phyloP scores from a whole-genome alignment of 2,329 filamentous ascomycete species.

The Coniochaeta sp. region DNA sequence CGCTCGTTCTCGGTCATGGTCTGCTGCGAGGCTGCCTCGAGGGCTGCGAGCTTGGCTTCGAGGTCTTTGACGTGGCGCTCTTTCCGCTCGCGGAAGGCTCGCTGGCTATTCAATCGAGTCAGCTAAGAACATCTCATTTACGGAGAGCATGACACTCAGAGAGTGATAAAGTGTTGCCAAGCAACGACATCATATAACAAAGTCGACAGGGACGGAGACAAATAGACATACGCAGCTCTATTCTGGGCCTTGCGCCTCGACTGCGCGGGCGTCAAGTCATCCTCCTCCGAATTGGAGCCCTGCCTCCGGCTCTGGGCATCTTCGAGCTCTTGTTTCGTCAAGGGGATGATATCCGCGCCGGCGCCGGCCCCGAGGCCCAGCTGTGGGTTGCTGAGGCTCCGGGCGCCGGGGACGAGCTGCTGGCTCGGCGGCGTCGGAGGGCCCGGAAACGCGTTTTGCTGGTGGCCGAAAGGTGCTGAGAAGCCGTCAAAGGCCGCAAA shows the following conservation, averaged over 20 bases:
- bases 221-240: conserved; percentile 49
- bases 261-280: conserved; percentile 48
- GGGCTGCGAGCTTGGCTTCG: conserved; percentile 71
- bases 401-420: conserved; percentile 9
- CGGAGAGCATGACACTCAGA: too few species aligned
- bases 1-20: conserved; percentile 79
- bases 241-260: conserved; percentile 54
- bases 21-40: conserved; percentile 66
- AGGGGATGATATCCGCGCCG: conserved; percentile 21
- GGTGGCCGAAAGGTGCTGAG: conserved; percentile 29
- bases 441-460: conserved; percentile 28
- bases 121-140: background rate
- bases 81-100: conserved; percentile 92
- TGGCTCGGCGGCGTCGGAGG: conserved; percentile 46
- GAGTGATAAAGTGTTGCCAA: too few species aligned
- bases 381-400: conserved; percentile 17
- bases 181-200: too few species aligned
- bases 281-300: conserved; percentile 47
- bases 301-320: conserved; percentile 20
- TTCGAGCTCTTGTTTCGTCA: conserved; percentile 31
- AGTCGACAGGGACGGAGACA: too few species aligned
- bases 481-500: conserved; percentile 40
- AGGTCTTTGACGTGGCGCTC: conserved; percentile 87
- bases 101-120: conserved; percentile 56
- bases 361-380: conserved; percentile 16